Evolutionary conservation across 73 alveolate species (phyloP).

Genomic region (Tetrahymena malaccensis): DNA sequence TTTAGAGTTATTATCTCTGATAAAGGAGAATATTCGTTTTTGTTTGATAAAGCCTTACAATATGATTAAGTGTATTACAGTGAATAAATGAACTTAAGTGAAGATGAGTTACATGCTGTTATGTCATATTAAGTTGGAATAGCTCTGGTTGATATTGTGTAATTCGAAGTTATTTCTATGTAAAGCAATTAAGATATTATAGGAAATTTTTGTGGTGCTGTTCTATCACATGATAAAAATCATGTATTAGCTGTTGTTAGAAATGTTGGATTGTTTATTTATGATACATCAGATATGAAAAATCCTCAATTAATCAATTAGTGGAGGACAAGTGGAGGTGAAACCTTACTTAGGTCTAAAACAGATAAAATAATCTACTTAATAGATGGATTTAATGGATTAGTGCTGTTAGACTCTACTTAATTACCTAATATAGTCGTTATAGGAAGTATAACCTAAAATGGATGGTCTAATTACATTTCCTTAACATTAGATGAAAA

Average conservation of each 20-base stretch:
- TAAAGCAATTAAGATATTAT: background rate
- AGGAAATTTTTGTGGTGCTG: background rate
- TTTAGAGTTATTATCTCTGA: background rate
- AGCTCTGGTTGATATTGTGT: background rate
- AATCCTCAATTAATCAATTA: background rate
- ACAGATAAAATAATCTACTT: background rate
- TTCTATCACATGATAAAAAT: background rate
- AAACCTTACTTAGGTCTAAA: background rate
- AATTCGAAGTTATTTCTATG: background rate
- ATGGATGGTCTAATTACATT: background rate
- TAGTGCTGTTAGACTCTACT: background rate
- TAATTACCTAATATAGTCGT: background rate
- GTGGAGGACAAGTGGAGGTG: background rate
- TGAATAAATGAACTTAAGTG: background rate
- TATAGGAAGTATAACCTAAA: background rate
- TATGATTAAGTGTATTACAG: background rate
- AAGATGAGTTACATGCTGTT: background rate
- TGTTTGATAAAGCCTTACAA: background rate
- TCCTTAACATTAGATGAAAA: background rate
- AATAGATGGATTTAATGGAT: background rate
- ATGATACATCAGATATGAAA: background rate
- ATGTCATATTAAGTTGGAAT: background rate
- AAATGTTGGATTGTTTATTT: background rate
- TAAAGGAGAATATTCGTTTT: background rate
- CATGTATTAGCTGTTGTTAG: background rate